Evolutionary conservation across 176 grass and related monocot species (phyloP).

Genomic region (Bonia amplexicaulis): DNA sequence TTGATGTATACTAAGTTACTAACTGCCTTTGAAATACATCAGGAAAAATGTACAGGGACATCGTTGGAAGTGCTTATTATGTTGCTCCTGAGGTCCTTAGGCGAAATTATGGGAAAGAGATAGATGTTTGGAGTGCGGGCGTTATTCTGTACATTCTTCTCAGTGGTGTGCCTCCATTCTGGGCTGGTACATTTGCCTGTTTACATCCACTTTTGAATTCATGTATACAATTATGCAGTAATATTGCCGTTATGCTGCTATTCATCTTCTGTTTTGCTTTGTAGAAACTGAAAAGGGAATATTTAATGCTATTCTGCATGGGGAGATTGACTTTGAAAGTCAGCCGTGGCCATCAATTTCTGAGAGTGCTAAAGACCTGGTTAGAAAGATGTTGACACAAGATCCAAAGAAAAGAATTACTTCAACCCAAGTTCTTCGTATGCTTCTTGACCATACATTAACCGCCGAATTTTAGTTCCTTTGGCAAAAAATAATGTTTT

Average conservation of each 20-base stretch:
- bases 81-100: slow-evolving; percentile 86
- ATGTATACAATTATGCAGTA: slow-evolving; percentile 19
- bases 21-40: slow-evolving; percentile 26
- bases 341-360: slow-evolving; percentile 91
- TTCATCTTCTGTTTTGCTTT: slow-evolving; percentile 28
- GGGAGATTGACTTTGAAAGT: slow-evolving; percentile 88
- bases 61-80: slow-evolving; percentile 95
- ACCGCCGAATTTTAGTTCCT: neutral
- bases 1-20: neutral
- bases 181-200: slow-evolving; percentile 65
- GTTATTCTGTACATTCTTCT: slow-evolving; percentile 98
- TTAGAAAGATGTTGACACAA: slow-evolving; percentile 83
- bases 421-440: slow-evolving; percentile 89
- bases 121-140: slow-evolving; percentile 94
- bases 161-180: slow-evolving; percentile 95
- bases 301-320: slow-evolving; percentile 81
- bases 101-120: slow-evolving; percentile 82
- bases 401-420: slow-evolving; percentile 97
- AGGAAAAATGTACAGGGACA: slow-evolving; percentile 92
- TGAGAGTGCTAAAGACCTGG: slow-evolving; percentile 78
- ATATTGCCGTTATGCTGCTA: slow-evolving; percentile 8
- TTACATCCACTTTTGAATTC: slow-evolving; percentile 10
- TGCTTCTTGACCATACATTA: slow-evolving; percentile 22
- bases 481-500: slow-evolving; percentile 16
- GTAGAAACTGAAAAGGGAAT: slow-evolving; percentile 96